These are phyloP conservation scores for Macroventuria anomochaeta DNA, from an alignment of 2,329 filamentous ascomycete species.

Conservation along the genomic window DNA sequence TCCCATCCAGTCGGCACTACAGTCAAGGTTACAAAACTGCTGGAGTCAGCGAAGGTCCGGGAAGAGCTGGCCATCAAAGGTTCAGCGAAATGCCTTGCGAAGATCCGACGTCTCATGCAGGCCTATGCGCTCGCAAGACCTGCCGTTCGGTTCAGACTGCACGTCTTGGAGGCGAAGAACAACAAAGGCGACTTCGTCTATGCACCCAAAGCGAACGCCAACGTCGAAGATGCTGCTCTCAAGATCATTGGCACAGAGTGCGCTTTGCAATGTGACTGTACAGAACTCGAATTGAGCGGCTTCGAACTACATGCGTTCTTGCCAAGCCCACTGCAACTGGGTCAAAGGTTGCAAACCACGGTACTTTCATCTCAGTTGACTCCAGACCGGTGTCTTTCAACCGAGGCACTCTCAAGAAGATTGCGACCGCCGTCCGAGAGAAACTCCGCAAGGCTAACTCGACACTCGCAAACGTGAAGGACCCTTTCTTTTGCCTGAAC, in stretches of 20 bases:
- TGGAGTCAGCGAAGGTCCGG: conserved; percentile 68
- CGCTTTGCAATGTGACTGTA: conserved; percentile 61
- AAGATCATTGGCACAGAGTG: conserved; percentile 68
- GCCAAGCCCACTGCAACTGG: conserved; percentile 56
- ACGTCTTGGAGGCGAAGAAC: conserved; percentile 60
- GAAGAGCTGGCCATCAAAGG: conserved; percentile 64
- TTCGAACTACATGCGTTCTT: conserved; percentile 65
- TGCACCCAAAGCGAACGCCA: conserved; percentile 60
- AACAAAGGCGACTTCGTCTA: conserved; percentile 67
- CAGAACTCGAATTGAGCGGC: conserved; percentile 42
- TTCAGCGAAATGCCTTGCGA: conserved; percentile 62
- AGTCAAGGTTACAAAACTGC: conserved; percentile 65
- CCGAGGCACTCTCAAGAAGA: conserved; percentile 65
- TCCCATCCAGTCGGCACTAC: conserved; percentile 73
- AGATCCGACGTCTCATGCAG: conserved; percentile 66
- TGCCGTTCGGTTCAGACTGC: conserved; percentile 66
- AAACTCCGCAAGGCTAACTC: conserved; percentile 50
- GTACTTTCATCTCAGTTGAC: conserved; percentile 71
- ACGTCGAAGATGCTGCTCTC: conserved; percentile 64
- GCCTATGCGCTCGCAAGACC: conserved; percentile 72
- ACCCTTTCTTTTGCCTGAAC: conserved; percentile 69
- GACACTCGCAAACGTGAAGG: conserved; percentile 47
- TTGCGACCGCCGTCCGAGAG: conserved; percentile 62
- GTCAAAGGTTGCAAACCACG: conserved; percentile 50
- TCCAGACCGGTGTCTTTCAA: conserved; percentile 65